Evolutionary conservation across 176 grass and related monocot species (phyloP), one percentile per base, ranked within the genome.

Genomic region (Secale cereale): DNA sequence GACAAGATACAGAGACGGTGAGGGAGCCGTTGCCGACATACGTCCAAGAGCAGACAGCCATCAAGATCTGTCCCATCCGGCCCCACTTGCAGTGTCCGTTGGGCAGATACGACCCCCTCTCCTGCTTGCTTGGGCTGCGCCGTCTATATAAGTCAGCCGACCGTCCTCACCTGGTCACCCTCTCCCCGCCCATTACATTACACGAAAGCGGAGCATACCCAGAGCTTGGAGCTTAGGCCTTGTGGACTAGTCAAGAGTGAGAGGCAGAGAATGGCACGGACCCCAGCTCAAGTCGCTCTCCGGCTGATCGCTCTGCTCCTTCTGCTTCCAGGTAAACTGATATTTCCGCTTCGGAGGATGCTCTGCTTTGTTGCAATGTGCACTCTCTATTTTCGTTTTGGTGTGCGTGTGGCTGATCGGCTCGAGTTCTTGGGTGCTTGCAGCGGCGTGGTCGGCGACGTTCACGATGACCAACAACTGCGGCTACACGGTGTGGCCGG

Each of bases 391-490:
- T 19, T 56, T 0, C 17, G 6, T 0, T 19, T 20, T 4, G 7
- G 23, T 40, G 8, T 1, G 63, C 0, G 6, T 12, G 30, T 10
- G n/a, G 8, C 30, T 41, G 56, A 66, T 48, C 71, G 15, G 16
- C 10, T 66, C 2, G 13, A 20, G 35, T 26, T 59, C 2, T 73
- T 57, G 1, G 33, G 4, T 46, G 2, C 12, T 59, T 83, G 76
- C 89, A 95, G 95, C 78, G 6, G 83, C 77, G 28, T 74, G 83
- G 77, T 89, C 93, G 31, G 96, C 89, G 32, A 94, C 87, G 68
- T 98, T 98, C 78, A 98, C 89, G 39, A 83, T 98, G 65, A 85
- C 86, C 19, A 98, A 95, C 78, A 90, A 94, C 68, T 98, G 96
- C 77, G 86, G 74, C 14, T 86, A 98, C 78, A 92, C 96, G 62